phyloP scores from a whole-genome alignment of 306 rosid species.

The Luffa aegyptiaca region DNA sequence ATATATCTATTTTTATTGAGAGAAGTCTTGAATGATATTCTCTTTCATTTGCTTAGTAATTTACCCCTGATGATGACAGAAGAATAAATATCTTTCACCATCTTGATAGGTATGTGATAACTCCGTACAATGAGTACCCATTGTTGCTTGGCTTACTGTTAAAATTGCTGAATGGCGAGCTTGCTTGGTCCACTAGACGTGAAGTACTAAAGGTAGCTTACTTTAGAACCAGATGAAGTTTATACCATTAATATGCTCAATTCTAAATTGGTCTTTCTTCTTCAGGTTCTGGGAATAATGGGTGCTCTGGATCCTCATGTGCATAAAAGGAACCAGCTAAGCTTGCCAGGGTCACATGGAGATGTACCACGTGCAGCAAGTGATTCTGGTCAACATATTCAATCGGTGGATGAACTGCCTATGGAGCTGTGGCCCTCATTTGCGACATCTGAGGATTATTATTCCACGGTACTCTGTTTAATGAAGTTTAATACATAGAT shows the following conservation, averaged over 20 bases:
- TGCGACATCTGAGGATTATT: slow-evolving; percentile 91
- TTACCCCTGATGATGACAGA: neutral
- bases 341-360: slow-evolving; percentile 75
- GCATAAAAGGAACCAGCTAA: slow-evolving; percentile 73
- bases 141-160: slow-evolving; percentile 74
- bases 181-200: slow-evolving; percentile 97
- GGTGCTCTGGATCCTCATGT: slow-evolving; percentile 98
- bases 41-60: neutral
- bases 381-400: slow-evolving; percentile 89
- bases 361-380: slow-evolving; percentile 69
- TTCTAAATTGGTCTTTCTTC: slow-evolving; percentile 13
- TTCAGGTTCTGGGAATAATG: slow-evolving; percentile 93
- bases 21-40: neutral
- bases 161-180: slow-evolving; percentile 87
- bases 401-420: slow-evolving; percentile 79
- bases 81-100: slow-evolving; percentile 2
- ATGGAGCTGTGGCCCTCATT: slow-evolving; percentile 91
- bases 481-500: neutral
- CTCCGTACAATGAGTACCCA: slow-evolving; percentile 92
- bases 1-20: neutral
- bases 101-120: slow-evolving; percentile 73
- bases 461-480: slow-evolving; percentile 57
- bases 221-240: slow-evolving; percentile 11
- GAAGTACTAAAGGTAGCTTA: slow-evolving; percentile 81
- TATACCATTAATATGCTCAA: neutral